A percentile compares a stretch with the other conserved stretches of the same genome.
phyloP scores from a whole-genome alignment of 495 filamentous ascomycete species.

The Oidiodendron maius region DNA sequence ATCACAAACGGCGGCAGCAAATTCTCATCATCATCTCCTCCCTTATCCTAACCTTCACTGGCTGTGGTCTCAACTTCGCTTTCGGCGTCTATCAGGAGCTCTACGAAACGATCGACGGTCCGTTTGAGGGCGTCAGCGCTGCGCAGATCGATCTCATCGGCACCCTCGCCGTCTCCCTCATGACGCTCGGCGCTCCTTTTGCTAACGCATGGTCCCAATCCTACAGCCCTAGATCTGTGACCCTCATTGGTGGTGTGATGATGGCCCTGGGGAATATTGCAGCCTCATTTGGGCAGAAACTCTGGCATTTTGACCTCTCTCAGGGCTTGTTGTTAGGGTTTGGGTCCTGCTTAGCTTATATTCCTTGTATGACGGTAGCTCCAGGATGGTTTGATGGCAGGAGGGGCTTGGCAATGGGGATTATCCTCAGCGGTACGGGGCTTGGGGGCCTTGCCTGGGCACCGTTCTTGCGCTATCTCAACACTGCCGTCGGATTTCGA shows the following conservation, averaged over 20 bases:
- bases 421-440: slow-evolving; percentile 28
- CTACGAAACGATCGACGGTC: slow-evolving; percentile 34
- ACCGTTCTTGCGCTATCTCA: slow-evolving; percentile 25
- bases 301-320: slow-evolving; percentile 38
- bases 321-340: slow-evolving; percentile 34
- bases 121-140: slow-evolving; percentile 33
- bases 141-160: slow-evolving; percentile 39
- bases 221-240: slow-evolving; percentile 26
- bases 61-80: slow-evolving; percentile 39
- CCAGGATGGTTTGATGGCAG: slow-evolving; percentile 30
- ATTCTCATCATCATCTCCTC: slow-evolving; percentile 5
- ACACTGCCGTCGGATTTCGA: slow-evolving; percentile 30
- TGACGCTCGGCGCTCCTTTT: slow-evolving; percentile 38
- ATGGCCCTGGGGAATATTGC: slow-evolving; percentile 25
- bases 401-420: slow-evolving; percentile 35
- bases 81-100: slow-evolving; percentile 42
- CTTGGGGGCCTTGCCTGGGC: slow-evolving; percentile 24
- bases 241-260: slow-evolving; percentile 23
- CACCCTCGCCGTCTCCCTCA: slow-evolving; percentile 35
- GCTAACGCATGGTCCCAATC: slow-evolving; percentile 31
- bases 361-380: slow-evolving; percentile 31
- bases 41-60: too few species aligned
- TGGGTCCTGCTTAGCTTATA: slow-evolving; percentile 33
- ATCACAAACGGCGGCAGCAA: too few species aligned
- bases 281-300: slow-evolving; percentile 29